These are phyloP conservation scores for Sapria himalayana DNA, from an alignment of 345 rosid genomes.

Conservation along the genomic window DNA sequence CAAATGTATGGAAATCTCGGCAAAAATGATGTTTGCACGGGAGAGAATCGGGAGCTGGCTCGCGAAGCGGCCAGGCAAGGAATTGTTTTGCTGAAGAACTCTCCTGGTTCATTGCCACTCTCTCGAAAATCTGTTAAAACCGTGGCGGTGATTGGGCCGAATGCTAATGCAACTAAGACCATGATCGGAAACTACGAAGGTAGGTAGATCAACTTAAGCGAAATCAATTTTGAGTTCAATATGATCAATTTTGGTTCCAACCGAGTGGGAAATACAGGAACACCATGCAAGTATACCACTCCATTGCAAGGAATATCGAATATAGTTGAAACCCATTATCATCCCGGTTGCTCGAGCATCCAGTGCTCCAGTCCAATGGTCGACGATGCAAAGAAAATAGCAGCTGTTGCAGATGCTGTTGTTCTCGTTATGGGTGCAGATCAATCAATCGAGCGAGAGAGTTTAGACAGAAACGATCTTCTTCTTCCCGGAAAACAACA, in stretches of 20 bases:
- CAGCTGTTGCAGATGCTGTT: slow-evolving; percentile 46
- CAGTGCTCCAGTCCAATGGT: slow-evolving; percentile 43
- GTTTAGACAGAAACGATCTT: slow-evolving; percentile 38
- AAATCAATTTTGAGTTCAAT: not conserved
- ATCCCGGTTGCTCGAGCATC: slow-evolving; percentile 53
- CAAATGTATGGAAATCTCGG: slow-evolving; percentile 55
- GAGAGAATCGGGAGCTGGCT: slow-evolving; percentile 49
- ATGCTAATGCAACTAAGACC: slow-evolving; percentile 74
- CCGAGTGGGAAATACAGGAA: slow-evolving; percentile 18
- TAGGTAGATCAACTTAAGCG: not conserved
- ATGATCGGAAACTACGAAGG: slow-evolving; percentile 98
- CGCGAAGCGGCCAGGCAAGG: slow-evolving; percentile 89
- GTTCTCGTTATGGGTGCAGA: slow-evolving; percentile 69
- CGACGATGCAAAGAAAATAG: slow-evolving; percentile 33
- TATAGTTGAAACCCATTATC: slow-evolving; percentile 30
- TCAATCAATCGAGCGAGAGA: slow-evolving; percentile 53
- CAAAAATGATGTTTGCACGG: slow-evolving; percentile 64
- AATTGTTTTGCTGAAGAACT: slow-evolving; percentile 70
- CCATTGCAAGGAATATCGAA: slow-evolving; percentile 62
- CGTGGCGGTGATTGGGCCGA: slow-evolving; percentile 81
- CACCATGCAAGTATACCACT: slow-evolving; percentile 66
- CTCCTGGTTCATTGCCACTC: slow-evolving; percentile 38
- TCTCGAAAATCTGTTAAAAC: slow-evolving; percentile 29
- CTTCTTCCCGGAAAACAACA: slow-evolving; percentile 68
- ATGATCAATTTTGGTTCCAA: not conserved